phyloP scores from a whole-genome alignment of 1,284 basidiomycete genomes.

The Jaminaea rosea region DNA sequence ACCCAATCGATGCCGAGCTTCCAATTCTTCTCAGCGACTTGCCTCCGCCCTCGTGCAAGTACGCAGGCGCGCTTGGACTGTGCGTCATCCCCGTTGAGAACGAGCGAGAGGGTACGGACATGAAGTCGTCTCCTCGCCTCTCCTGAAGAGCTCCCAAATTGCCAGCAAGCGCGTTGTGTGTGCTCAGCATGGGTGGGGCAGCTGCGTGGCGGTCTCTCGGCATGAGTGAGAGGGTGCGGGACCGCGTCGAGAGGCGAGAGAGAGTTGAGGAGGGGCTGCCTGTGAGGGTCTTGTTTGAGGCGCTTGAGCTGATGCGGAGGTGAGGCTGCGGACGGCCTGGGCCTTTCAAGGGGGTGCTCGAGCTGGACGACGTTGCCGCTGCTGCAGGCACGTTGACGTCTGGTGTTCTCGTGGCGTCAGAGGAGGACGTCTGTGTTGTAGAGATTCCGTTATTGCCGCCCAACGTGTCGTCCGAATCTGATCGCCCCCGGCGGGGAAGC shows the following conservation, averaged over 20 bases:
- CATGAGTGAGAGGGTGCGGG: slow-evolving; percentile 16
- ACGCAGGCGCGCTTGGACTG: too few species aligned
- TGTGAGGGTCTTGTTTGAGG: slow-evolving; percentile 21
- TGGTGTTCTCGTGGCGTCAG: not conserved
- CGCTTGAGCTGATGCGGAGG: slow-evolving; percentile 16
- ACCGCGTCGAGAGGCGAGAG: slow-evolving; percentile 21
- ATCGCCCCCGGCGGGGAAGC: not conserved
- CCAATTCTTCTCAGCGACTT: too few species aligned
- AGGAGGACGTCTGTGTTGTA: not conserved
- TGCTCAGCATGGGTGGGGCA: slow-evolving; percentile 32
- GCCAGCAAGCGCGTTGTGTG: slow-evolving; percentile 32
- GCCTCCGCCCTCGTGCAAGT: too few species aligned
- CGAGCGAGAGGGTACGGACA: too few species aligned
- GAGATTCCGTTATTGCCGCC: not conserved
- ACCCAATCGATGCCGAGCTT: slow-evolving; percentile 5
- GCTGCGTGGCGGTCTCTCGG: slow-evolving; percentile 17
- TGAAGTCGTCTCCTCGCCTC: slow-evolving; percentile 20
- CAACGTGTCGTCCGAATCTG: not conserved
- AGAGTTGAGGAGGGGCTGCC: slow-evolving; percentile 22
- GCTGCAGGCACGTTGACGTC: not conserved
- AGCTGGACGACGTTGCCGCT: slow-evolving; percentile 2
- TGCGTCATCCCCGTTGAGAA: too few species aligned
- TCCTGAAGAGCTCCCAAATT: slow-evolving; percentile 23
- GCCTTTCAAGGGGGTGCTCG: too few species aligned
- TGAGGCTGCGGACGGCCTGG: slow-evolving; percentile 8